Evolutionary conservation across 2,329 filamentous ascomycete species (phyloP).

Genomic region (Monilinia fructicola): DNA sequence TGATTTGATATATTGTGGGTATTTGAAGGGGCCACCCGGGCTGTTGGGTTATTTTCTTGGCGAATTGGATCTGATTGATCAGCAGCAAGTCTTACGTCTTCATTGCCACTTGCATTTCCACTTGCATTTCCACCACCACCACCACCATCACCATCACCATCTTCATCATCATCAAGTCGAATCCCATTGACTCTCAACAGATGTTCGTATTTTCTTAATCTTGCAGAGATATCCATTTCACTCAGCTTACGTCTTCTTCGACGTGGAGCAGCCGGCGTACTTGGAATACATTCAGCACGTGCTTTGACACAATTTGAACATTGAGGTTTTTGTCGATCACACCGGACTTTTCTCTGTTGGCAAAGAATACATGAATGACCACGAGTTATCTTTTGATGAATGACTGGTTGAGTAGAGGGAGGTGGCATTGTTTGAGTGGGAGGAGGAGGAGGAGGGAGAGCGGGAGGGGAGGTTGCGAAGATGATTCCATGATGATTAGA

Average conservation of each 20-base stretch:
- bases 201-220: constrained; percentile 35
- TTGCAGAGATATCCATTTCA: constrained; percentile 35
- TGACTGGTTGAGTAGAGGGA: neutral
- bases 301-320: constrained; percentile 40
- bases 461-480: constrained; percentile 14
- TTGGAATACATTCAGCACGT: constrained; percentile 35
- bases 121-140: constrained; percentile 1
- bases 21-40: neutral
- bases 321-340: constrained; percentile 37
- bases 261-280: constrained; percentile 33
- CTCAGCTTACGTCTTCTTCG: constrained; percentile 35
- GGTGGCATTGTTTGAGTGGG: neutral
- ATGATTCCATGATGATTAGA: constrained; percentile 12
- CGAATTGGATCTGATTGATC: neutral
- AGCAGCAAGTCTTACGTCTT: neutral
- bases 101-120: constrained; percentile 12
- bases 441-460: neutral
- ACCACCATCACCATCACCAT: constrained; percentile 16
- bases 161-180: constrained; percentile 32
- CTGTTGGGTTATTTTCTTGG: neutral
- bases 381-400: constrained; percentile 30
- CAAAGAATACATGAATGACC: constrained; percentile 38
- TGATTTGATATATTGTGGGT: neutral
- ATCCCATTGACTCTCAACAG: constrained; percentile 36
- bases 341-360: constrained; percentile 39